phyloP scores from a whole-genome alignment of 345 rosid species.

The Heritiera fomes region DNA sequence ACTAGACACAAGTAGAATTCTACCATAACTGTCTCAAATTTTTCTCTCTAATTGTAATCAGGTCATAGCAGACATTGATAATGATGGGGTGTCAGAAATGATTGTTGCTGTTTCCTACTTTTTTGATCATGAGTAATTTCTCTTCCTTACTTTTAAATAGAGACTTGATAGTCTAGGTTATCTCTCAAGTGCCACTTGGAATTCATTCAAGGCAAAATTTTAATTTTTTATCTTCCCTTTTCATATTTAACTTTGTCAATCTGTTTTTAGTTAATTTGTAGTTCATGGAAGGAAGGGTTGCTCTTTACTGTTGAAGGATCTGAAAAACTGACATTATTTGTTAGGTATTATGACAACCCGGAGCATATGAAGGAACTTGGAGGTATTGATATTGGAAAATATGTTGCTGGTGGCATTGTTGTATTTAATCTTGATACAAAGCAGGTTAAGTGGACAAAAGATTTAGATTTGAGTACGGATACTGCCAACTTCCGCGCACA shows the following conservation, averaged over 20 bases:
- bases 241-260: neutral
- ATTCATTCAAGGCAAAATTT: neutral
- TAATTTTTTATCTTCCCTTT: neutral
- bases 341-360: slow-evolving; percentile 92
- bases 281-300: neutral
- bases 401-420: slow-evolving; percentile 83
- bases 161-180: neutral
- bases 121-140: slow-evolving; percentile 94
- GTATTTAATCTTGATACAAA: slow-evolving; percentile 96
- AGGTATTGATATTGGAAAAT: slow-evolving; percentile 80
- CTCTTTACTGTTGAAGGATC: neutral
- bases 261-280: neutral
- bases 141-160: slow-evolving; percentile 8
- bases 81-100: slow-evolving; percentile 95
- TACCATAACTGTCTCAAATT: neutral
- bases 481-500: slow-evolving; percentile 70
- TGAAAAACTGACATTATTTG: slow-evolving; percentile 13
- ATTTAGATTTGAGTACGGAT: slow-evolving; percentile 86
- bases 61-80: slow-evolving; percentile 98
- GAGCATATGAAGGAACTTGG: slow-evolving; percentile 92
- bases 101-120: slow-evolving; percentile 91
- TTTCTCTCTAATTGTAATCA: slow-evolving; percentile 30
- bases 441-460: slow-evolving; percentile 92
- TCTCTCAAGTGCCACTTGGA: neutral
- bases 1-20: neutral